Evolutionary conservation across 805 yeast species (phyloP).

Genomic region (Ogataea zsoltii): DNA sequence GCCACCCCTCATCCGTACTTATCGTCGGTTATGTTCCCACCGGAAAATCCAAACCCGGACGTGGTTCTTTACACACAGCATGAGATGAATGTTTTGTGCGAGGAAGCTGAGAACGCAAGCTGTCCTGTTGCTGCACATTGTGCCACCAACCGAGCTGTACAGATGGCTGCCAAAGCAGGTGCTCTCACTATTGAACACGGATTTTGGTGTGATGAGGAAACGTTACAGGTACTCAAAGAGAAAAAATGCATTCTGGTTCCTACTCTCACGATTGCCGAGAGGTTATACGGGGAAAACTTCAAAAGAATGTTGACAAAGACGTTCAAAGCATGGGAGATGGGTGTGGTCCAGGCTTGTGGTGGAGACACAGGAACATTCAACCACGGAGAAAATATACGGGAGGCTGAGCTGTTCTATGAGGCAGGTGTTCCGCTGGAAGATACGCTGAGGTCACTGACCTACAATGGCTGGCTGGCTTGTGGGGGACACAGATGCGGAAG

Average conservation of each 20-base stretch:
- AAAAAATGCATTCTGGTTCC: conserved; percentile 28
- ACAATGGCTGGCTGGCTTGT: conserved; percentile 32
- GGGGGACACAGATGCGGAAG: conserved; percentile 28
- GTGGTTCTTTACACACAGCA: conserved; percentile 28
- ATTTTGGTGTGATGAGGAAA: conserved; percentile 27
- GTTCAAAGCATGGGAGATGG: conserved; percentile 25
- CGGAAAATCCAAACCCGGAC: conserved; percentile 30
- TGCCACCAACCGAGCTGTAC: conserved; percentile 27
- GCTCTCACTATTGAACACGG: conserved; percentile 30
- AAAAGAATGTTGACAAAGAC: conserved; percentile 21
- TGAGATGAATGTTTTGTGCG: conserved; percentile 29
- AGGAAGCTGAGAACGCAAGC: conserved; percentile 27
- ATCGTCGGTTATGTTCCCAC: conserved; percentile 29
- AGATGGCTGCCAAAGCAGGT: conserved; percentile 32
- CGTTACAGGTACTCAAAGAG: conserved; percentile 20
- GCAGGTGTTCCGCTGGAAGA: conserved; percentile 28
- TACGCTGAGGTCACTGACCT: conserved; percentile 23
- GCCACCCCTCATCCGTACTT: conserved; percentile 29
- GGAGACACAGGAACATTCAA: conserved; percentile 33
- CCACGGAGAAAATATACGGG: conserved; percentile 33
- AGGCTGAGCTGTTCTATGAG: conserved; percentile 28
- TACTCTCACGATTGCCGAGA: conserved; percentile 27
- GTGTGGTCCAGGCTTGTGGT: conserved; percentile 30
- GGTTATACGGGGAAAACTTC: conserved; percentile 24
- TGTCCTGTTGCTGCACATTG: conserved; percentile 34